A percentile compares a stretch with the other conserved stretches of the same genome.
These are phyloP conservation scores for Tuber aestivum DNA, from an alignment of 495 filamentous ascomycete species.

Conservation along the genomic window DNA sequence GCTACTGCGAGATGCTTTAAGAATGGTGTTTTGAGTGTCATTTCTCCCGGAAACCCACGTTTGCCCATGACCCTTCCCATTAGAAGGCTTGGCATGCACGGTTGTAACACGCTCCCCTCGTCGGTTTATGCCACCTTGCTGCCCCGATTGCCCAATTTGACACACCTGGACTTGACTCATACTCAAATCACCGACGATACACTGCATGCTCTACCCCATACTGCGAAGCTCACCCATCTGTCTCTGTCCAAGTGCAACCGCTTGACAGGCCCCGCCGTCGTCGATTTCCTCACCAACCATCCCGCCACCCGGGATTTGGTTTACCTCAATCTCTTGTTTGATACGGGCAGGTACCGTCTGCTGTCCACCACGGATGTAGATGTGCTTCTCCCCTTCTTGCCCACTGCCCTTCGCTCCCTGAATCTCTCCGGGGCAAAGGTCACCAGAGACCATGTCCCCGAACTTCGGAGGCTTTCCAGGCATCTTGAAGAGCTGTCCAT, in stretches of 20 bases:
- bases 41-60: slow-evolving; percentile 44
- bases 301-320: slow-evolving; percentile 63
- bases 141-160: slow-evolving; percentile 62
- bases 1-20: slow-evolving; percentile 67
- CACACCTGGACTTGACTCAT: slow-evolving; percentile 74
- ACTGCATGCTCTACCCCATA: slow-evolving; percentile 63
- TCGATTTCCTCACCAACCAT: slow-evolving; percentile 68
- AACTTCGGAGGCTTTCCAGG: slow-evolving; percentile 63
- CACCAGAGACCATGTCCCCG: slow-evolving; percentile 56
- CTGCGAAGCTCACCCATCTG: slow-evolving; percentile 70
- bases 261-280: slow-evolving; percentile 60
- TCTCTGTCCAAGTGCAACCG: slow-evolving; percentile 71
- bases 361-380: slow-evolving; percentile 61
- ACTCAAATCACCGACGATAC: slow-evolving; percentile 71
- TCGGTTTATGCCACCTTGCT: slow-evolving; percentile 64
- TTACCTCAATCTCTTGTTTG: slow-evolving; percentile 69
- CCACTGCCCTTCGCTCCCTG: slow-evolving; percentile 62
- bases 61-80: slow-evolving; percentile 54
- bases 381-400: slow-evolving; percentile 62
- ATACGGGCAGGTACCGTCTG: slow-evolving; percentile 66
- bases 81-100: slow-evolving; percentile 69
- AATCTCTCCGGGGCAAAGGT: slow-evolving; percentile 74
- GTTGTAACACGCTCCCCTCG: slow-evolving; percentile 69
- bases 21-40: slow-evolving; percentile 51
- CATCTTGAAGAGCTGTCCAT: slow-evolving; percentile 75